Conservation (phyloP, 768 basidiomycete genomes). For the Gelatoporia subvermispora region DNA sequence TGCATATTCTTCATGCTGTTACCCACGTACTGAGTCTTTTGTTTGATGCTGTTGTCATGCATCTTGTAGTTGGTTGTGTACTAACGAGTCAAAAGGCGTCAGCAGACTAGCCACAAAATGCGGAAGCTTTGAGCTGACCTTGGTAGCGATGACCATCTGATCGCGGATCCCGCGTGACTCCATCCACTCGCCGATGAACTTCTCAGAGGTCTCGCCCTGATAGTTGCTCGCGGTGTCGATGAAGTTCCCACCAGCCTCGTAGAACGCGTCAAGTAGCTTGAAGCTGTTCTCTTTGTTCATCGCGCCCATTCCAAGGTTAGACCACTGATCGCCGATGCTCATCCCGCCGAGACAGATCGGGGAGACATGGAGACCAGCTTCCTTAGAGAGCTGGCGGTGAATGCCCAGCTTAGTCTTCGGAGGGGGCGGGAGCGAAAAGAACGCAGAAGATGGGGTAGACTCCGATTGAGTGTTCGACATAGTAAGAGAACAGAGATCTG, state of each 20-base stretch:
- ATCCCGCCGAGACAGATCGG: constrained; percentile 35
- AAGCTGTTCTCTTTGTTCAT: constrained; percentile 33
- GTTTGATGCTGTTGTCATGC: constrained; percentile 10
- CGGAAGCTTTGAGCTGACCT: constrained; percentile 13
- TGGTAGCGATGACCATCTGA: constrained; percentile 40
- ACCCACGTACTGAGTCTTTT: constrained; percentile 37
- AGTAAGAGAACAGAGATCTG: too few relatives aligned
- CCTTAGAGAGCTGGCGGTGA: not conserved
- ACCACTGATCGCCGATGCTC: constrained; percentile 36
- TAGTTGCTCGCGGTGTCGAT: constrained; percentile 43
- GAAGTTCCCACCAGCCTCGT: constrained; percentile 35
- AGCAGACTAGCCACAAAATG: too few relatives aligned
- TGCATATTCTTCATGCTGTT: constrained; percentile 33
- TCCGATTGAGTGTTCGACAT: too few relatives aligned
- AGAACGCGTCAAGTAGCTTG: constrained; percentile 40
- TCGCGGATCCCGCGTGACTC: constrained; percentile 34
- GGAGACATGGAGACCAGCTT: not conserved
- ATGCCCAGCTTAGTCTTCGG: not conserved
- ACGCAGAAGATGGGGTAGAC: too few relatives aligned
- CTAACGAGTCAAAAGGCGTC: constrained; percentile 8
- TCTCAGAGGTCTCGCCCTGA: constrained; percentile 27
- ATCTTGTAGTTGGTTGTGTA: constrained; percentile 23
- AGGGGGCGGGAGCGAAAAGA: not conserved
- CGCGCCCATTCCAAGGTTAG: constrained; percentile 20
- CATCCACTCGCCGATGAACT: constrained; percentile 44